Evolutionary conservation across 176 grass and related monocot species (phyloP).

Genomic region (Alloteropsis semialata): DNA sequence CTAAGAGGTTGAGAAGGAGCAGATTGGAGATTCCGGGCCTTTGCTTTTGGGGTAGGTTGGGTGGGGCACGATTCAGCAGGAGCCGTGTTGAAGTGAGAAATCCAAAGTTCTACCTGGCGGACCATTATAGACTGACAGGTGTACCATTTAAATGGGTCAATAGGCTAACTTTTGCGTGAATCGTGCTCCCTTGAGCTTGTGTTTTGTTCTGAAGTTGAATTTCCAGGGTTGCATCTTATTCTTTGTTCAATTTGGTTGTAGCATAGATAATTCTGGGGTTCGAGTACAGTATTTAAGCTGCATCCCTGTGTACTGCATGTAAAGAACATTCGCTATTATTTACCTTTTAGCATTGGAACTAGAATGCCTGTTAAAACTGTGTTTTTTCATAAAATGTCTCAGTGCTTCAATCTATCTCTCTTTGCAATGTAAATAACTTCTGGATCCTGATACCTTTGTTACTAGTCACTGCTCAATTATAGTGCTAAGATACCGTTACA

Average conservation of each 20-base stretch:
- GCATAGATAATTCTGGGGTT: not conserved
- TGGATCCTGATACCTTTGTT: not conserved
- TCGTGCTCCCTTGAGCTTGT: not conserved
- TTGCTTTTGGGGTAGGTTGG: not conserved
- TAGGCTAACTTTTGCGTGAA: not conserved
- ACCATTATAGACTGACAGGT: not conserved
- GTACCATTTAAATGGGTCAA: not conserved
- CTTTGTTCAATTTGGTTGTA: not conserved
- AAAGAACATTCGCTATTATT: not conserved
- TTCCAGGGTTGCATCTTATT: not conserved
- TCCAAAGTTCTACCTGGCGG: not conserved
- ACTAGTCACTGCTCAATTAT: not conserved
- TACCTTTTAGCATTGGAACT: not conserved
- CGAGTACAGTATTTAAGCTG: not conserved
- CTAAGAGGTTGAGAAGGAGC: not conserved
- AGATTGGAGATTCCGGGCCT: not conserved
- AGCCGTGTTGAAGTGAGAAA: not conserved
- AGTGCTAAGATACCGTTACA: not conserved
- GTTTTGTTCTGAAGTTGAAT: constrained; percentile 7
- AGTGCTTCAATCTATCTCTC: not conserved
- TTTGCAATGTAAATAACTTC: not conserved
- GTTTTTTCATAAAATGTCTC: not conserved
- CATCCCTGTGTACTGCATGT: not conserved
- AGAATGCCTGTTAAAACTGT: not conserved
- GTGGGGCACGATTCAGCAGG: not conserved